A percentile compares a stretch with the other conserved stretches of the same genome.
These are phyloP conservation scores for Neckera pumila DNA, from an alignment of 225 moss, liverwort and hornwort genomes.

Conservation along the genomic window DNA sequence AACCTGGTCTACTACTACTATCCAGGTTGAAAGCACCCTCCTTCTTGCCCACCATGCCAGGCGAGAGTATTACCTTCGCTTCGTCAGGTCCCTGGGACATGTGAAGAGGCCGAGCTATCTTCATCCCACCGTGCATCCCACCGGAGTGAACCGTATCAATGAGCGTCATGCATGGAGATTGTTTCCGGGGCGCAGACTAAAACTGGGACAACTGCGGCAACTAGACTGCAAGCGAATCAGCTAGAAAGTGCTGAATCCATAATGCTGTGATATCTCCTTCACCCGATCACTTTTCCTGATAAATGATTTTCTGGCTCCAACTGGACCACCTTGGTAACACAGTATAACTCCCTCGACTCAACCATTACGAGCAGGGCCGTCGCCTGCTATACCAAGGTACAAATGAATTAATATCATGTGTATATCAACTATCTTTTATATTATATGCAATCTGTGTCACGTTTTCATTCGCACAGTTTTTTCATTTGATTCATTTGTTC, in stretches of 20 bases:
- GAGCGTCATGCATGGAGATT: conserved; percentile 1
- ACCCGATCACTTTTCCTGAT: neutral
- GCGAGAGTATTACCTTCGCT: neutral
- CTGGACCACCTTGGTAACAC: neutral
- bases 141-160: conserved; percentile 8
- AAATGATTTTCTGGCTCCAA: neutral
- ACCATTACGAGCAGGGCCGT: too few species aligned
- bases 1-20: conserved; percentile 6
- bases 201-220: neutral
- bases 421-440: neutral
- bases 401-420: neutral
- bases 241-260: neutral
- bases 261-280: neutral
- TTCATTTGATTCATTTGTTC: too few species aligned
- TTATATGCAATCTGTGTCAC: neutral
- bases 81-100: neutral
- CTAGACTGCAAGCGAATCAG: neutral
- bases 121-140: conserved; percentile 10
- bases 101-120: neutral
- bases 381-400: too few species aligned
- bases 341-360: too few species aligned
- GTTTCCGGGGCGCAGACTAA: neutral
- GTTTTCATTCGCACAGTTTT: neutral
- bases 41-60: neutral
- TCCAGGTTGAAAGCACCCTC: neutral